These are phyloP conservation scores for Leccinum longicurvipes DNA, from an alignment of 768 basidiomycete genomes.

Conservation along the genomic window DNA sequence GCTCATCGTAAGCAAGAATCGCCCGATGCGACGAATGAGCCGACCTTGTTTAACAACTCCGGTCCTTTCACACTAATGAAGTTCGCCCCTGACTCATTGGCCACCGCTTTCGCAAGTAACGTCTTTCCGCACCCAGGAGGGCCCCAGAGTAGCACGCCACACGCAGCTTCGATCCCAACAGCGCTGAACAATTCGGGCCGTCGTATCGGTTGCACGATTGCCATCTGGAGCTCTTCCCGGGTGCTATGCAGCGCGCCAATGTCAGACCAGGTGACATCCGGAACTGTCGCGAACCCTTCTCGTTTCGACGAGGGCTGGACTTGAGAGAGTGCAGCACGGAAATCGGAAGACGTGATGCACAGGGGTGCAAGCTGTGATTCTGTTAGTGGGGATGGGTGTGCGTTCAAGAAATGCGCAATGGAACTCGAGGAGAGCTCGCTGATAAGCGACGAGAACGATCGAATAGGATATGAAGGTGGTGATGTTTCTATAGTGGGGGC, in stretches of 20 bases:
- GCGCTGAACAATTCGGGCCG: constrained; percentile 84
- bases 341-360: constrained; percentile 79
- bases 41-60: constrained; percentile 92
- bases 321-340: constrained; percentile 73
- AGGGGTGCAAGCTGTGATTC: constrained; percentile 75
- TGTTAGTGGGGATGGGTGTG: constrained; percentile 81
- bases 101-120: constrained; percentile 94
- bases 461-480: constrained; percentile 11
- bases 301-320: constrained; percentile 96
- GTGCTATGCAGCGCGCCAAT: constrained; percentile 87
- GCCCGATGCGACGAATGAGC: constrained; percentile 13
- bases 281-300: constrained; percentile 97
- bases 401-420: constrained; percentile 85
- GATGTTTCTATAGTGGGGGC: constrained; percentile 18
- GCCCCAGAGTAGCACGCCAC: constrained; percentile 97
- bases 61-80: constrained; percentile 99
- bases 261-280: constrained; percentile 93
- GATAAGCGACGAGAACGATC: constrained; percentile 36
- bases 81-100: constrained; percentile 92
- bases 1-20: neutral
- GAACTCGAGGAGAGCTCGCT: constrained; percentile 54
- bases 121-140: constrained; percentile 99
- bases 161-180: constrained; percentile 88
- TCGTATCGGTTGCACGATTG: constrained; percentile 92
- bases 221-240: constrained; percentile 93